phyloP scores from a whole-genome alignment of 441 rosid species.

The Capsella rubella region DNA sequence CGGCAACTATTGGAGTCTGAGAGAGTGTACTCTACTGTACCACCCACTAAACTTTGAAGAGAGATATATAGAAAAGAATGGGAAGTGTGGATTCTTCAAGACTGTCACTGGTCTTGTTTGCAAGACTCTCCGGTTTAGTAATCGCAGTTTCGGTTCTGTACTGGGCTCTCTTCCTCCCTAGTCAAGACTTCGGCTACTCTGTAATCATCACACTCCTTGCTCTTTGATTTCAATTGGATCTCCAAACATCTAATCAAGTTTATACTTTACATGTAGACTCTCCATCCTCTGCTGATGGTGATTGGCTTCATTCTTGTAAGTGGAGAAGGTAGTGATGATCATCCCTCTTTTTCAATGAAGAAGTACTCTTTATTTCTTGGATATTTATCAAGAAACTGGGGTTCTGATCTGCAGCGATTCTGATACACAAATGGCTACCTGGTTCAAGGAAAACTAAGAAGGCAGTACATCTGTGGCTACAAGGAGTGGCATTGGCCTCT shows the following conservation, averaged over 20 bases:
- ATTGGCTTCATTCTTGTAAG: constrained; percentile 88
- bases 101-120: constrained; percentile 57
- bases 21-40: neutral
- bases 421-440: constrained; percentile 90
- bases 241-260: constrained; percentile 5
- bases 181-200: constrained; percentile 60
- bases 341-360: constrained; percentile 12
- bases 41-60: constrained; percentile 9
- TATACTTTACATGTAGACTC: constrained; percentile 52
- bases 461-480: constrained; percentile 80
- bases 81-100: constrained; percentile 35
- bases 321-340: constrained; percentile 74
- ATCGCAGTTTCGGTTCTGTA: constrained; percentile 64
- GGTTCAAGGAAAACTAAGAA: constrained; percentile 84
- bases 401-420: constrained; percentile 61
- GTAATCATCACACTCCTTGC: constrained; percentile 43
- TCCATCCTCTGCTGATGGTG: constrained; percentile 89
- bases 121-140: constrained; percentile 64
- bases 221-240: constrained; percentile 3
- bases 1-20: constrained; percentile 7
- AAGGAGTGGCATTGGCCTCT: constrained; percentile 81
- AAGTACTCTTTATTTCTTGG: neutral
- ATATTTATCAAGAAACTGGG: neutral
- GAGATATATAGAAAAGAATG: constrained; percentile 20
- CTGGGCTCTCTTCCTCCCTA: constrained; percentile 68